A percentile compares a stretch with the other conserved stretches of the same genome.
These are phyloP conservation scores for Colletotrichum tanaceti DNA, from an alignment of 2,329 filamentous ascomycete genomes.

Conservation along the genomic window DNA sequence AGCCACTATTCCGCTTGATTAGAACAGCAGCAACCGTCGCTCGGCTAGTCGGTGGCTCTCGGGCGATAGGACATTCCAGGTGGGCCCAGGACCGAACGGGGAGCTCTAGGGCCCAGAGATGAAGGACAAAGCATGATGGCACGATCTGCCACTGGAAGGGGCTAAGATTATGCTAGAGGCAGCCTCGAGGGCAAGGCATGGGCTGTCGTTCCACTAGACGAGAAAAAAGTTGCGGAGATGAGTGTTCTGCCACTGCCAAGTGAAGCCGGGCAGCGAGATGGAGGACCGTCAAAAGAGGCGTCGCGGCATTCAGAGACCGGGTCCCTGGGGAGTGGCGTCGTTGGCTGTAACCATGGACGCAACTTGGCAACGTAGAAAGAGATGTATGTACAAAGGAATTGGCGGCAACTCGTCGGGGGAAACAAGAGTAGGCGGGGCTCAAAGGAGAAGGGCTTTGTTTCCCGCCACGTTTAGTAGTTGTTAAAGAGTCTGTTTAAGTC, in stretches of 20 bases:
- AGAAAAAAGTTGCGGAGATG: conserved; percentile 18
- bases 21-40: neutral
- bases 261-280: neutral
- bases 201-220: conserved; percentile 17
- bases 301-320: conserved; percentile 1
- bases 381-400: conserved; percentile 2
- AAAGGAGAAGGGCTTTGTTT: neutral
- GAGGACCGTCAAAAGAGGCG: conserved; percentile 9
- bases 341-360: neutral
- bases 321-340: neutral
- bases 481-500: neutral
- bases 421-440: neutral
- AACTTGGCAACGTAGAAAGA: neutral
- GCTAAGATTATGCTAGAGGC: conserved; percentile 16
- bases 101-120: neutral
- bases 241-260: conserved; percentile 28
- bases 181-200: conserved; percentile 9
- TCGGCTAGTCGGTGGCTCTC: conserved; percentile 1
- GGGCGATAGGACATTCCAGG: neutral
- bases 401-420: neutral
- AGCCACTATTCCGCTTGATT: neutral
- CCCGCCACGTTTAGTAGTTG: too few species aligned
- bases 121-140: conserved; percentile 26
- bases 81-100: neutral
- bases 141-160: conserved; percentile 2